Evolutionary conservation across 306 rosid species (phyloP), one percentile per base, ranked within the genome.

Genomic region (Quercus variabilis): DNA sequence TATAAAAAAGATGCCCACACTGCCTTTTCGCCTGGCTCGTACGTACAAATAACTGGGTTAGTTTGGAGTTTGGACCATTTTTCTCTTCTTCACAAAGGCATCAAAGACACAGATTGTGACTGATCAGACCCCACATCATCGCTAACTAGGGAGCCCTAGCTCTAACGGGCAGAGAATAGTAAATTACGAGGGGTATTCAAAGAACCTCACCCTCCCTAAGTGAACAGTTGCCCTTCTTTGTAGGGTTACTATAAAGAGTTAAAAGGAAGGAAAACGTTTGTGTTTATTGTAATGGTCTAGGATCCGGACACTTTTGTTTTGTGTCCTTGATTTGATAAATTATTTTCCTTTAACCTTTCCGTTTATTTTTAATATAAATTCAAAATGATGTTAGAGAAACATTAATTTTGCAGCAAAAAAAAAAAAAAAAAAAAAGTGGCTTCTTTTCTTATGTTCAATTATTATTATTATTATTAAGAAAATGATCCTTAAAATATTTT

Each of bases 21-120:
- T 15, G 57, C 78, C 31, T 83, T 76, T 75, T 79, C 83, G 11
- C 52, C 25, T 75, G 51, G 81, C 71, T 64, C 25, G 80, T 59
- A 78, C 33, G 80, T 69, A 78, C 74, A 1, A 67, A 33, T 33
- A 9, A 49, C 19, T 74, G 21, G 78, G 74, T 76, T 76, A 8
- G 25, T 23, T 28, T 38, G 11, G 43, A 6, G 65, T 67, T 67
- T 19, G 69, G 69, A 63, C 51, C 17, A 18, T 67, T 52, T 67
- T 35, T 35, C 72, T 9, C 43, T 67, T 19, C 43, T 19, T 35
- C 17, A 46, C 25, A 9, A 17, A 33, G 20, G 43, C 23, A 1
- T 14, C 23, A 18, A 18, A 2, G 71, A 2, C 11, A 65, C 6
- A 38, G 54, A 49, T 17, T 49, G 54, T 67, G 72, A 67, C 11